Evolutionary conservation across 352 stramenopile genomes (phyloP), one percentile per base, ranked within the genome.

Genomic region (Paralagenidium karlingii): DNA sequence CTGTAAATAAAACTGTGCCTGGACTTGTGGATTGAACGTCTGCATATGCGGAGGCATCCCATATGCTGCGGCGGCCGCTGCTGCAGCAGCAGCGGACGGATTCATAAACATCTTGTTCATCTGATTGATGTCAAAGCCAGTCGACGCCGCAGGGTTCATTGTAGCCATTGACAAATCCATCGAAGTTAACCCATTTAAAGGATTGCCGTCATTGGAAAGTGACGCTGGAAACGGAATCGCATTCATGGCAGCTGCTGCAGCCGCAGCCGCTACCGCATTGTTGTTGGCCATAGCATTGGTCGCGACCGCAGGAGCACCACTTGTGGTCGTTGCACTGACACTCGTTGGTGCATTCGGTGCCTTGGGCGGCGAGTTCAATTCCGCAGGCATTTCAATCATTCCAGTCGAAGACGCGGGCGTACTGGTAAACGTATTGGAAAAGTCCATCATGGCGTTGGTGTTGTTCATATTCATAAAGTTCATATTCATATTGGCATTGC

Each of bases 321-420:
- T 69, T 34, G 47, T 50, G 38, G 46, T 49, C 13, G 43, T 12
- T 34, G 20, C 21, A 41, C 15, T 34, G 16, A 19, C 26, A 19
- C 36, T 41, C 6, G 3, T 41, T 16, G 15, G 15, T 8, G 8
- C 20, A 7, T 27, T 54, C 4, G 25, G 37, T 10, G 45, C 16
- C 12, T 43, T 34, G 29, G 43, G 60, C 20, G 76, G 69, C 29
- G 77, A 84, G 38, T 91, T 85, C n/a, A 91, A 60, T 37, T 91
- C 78, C 25, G 87, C 78, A 0, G 78, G 78, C 44, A 91, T 89
- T 40, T 89, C 78, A 25, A 91, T 88, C 47, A 88, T 77, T 3
- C 65, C 77, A 3, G 55, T 40, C 4, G 61, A 60, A 19, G 54
- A 31, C 5, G 55, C 44, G 5, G 45, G 9, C 32, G 15, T 33